Percentiles rank a stretch among this genome's conserved stretches.
These are phyloP conservation scores for Polyporus tsugae DNA, from an alignment of 1,284 basidiomycete genomes.

Conservation along the genomic window DNA sequence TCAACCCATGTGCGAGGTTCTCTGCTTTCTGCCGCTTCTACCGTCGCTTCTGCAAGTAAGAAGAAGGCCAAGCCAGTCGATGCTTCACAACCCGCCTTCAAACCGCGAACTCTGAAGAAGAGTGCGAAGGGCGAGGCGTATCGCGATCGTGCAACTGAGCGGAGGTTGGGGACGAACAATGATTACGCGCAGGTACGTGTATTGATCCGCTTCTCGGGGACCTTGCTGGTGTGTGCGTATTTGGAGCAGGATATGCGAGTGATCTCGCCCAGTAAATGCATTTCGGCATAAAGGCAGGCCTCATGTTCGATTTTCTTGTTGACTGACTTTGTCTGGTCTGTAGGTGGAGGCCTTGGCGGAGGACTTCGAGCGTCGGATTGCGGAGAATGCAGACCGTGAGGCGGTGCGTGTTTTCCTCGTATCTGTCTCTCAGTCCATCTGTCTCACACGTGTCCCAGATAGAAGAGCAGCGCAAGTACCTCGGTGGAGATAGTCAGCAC, in stretches of 20 bases:
- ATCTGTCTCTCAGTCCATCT: background rate
- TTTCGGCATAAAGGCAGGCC: background rate
- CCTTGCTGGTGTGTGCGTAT: background rate
- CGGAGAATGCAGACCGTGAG: constrained; percentile 61
- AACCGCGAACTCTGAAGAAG: constrained; percentile 80
- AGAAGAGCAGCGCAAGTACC: constrained; percentile 80
- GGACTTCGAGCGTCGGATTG: constrained; percentile 77
- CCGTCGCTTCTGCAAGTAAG: constrained; percentile 21
- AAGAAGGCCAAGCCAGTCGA: constrained; percentile 40
- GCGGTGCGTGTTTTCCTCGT: constrained; percentile 53
- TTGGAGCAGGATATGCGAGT: background rate
- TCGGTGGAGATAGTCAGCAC: constrained; percentile 90
- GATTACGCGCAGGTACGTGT: constrained; percentile 72
- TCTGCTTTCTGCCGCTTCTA: constrained; percentile 24
- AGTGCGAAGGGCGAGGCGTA: constrained; percentile 55
- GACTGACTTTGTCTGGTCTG: background rate
- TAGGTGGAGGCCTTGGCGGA: constrained; percentile 83
- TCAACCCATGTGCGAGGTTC: constrained; percentile 35
- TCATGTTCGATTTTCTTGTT: background rate
- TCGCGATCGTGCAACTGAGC: constrained; percentile 75
- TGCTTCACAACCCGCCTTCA: constrained; percentile 60
- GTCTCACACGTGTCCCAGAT: constrained; percentile 54
- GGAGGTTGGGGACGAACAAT: constrained; percentile 65
- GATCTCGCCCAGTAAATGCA: background rate
- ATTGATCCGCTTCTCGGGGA: background rate